A percentile compares a stretch with the other conserved stretches of the same genome.
phyloP scores from a whole-genome alignment of 352 stramenopile genomes.

The Pythium inflatum region DNA sequence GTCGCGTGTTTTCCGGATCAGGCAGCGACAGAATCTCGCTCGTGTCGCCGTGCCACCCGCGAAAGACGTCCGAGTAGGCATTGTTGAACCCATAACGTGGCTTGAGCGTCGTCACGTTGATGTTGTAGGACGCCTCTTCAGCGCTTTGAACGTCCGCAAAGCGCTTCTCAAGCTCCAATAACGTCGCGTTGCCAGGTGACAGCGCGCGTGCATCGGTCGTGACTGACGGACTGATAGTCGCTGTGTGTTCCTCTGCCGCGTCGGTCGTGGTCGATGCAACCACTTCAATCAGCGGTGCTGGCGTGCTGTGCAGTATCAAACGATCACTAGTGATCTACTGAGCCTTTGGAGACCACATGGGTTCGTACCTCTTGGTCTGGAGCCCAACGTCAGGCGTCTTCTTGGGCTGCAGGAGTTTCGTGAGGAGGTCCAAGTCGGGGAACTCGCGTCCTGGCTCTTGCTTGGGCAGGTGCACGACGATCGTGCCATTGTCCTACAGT shows the following conservation, averaged over 20 bases:
- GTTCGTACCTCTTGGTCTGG: constrained; percentile 36
- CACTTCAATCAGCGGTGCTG: constrained; percentile 85
- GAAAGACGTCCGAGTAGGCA: constrained; percentile 92
- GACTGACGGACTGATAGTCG: neutral
- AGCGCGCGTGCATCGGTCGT: neutral
- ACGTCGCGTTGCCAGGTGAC: constrained; percentile 26
- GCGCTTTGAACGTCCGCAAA: constrained; percentile 29
- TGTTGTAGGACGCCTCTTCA: constrained; percentile 31
- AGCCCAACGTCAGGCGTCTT: constrained; percentile 44
- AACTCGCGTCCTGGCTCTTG: constrained; percentile 87
- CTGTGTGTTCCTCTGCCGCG: too few relatives aligned
- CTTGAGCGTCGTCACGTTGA: constrained; percentile 53
- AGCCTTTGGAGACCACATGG: too few relatives aligned
- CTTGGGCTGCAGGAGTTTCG: constrained; percentile 86
- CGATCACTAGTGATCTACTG: neutral
- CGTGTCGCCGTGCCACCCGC: constrained; percentile 91
- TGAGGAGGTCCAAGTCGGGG: constrained; percentile 92
- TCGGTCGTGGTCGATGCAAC: constrained; percentile 44
- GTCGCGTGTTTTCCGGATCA: constrained; percentile 83
- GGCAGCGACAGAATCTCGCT: constrained; percentile 93
- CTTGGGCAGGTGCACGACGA: constrained; percentile 92
- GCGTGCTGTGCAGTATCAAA: constrained; percentile 24
- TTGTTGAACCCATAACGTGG: constrained; percentile 95
- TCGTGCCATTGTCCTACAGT: constrained; percentile 91
- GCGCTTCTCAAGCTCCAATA: constrained; percentile 59